Conservation (phyloP, 169 alveolate species). For the Eimeria brunetti region DNA sequence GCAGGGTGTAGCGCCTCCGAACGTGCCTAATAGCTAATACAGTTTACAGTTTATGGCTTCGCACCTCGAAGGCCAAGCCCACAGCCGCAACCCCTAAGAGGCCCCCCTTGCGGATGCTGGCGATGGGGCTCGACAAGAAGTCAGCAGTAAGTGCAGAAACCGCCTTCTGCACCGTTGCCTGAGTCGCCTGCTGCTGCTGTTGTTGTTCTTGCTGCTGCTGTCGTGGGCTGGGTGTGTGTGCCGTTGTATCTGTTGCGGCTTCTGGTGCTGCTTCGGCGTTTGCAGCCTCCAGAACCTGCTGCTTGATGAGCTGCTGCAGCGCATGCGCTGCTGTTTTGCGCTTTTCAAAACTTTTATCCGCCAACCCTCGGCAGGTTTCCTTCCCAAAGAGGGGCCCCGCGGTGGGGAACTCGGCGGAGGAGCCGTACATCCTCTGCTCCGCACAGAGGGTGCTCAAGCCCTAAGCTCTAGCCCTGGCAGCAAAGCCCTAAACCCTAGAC, state of each 20-base stretch:
- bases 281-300: slow-evolving; percentile 20
- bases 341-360: slow-evolving; percentile 80
- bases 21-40: neutral
- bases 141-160: slow-evolving; percentile 33
- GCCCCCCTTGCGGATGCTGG: slow-evolving; percentile 74
- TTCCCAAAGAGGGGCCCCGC: slow-evolving; percentile 65
- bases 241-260: neutral
- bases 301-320: slow-evolving; percentile 59
- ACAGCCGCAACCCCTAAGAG: slow-evolving; percentile 74
- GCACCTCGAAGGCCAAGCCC: slow-evolving; percentile 73
- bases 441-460: neutral
- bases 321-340: slow-evolving; percentile 80
- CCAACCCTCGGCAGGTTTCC: slow-evolving; percentile 59
- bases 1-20: neutral
- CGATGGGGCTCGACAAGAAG: slow-evolving; percentile 41
- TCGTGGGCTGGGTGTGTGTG: neutral
- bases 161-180: slow-evolving; percentile 35
- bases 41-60: neutral
- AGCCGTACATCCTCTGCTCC: slow-evolving; percentile 36
- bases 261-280: neutral
- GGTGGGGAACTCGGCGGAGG: slow-evolving; percentile 51
- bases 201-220: neutral
- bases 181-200: slow-evolving; percentile 21
- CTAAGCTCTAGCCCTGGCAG: neutral
- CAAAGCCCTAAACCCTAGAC: neutral